Evolutionary conservation across 768 basidiomycete species (phyloP).

Genomic region (Leucogyrophana mollusca): DNA sequence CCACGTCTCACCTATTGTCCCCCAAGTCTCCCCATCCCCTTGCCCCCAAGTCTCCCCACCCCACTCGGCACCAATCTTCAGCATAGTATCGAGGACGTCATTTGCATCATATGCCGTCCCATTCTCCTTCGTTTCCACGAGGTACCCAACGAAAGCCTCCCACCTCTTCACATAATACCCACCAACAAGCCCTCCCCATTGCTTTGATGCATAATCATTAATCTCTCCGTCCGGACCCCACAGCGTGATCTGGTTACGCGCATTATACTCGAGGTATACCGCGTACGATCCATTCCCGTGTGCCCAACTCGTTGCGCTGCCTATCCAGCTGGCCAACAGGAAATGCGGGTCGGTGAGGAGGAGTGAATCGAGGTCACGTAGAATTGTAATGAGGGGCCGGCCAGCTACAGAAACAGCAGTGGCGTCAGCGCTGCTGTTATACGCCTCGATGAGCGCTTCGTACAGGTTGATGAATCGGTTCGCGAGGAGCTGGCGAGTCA

Average conservation of each 20-base stretch:
- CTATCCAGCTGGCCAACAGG: constrained; percentile 30
- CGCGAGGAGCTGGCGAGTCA: constrained; percentile 29
- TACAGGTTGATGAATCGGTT: constrained; percentile 30
- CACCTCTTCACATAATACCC: constrained; percentile 29
- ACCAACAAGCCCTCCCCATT: constrained; percentile 32
- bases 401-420: constrained; percentile 17
- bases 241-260: constrained; percentile 34
- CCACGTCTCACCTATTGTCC: constrained; percentile 20
- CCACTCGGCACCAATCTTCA: constrained; percentile 24
- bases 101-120: constrained; percentile 22
- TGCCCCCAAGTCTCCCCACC: constrained; percentile 23
- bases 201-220: constrained; percentile 35
- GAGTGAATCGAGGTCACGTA: constrained; percentile 27
- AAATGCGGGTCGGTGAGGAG: constrained; percentile 29
- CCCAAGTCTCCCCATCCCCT: constrained; percentile 17
- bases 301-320: constrained; percentile 21
- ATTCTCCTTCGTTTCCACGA: constrained; percentile 17
- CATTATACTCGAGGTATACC: constrained; percentile 32
- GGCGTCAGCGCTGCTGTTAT: constrained; percentile 14
- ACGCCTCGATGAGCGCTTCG: constrained; percentile 19
- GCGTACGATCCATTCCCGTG: constrained; percentile 20
- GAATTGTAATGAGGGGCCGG: constrained; percentile 18
- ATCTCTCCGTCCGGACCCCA: constrained; percentile 33
- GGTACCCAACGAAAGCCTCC: constrained; percentile 24
- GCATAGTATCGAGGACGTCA: constrained; percentile 12